phyloP scores from a whole-genome alignment of 1,284 basidiomycete genomes.

The Austroboletus novae-zelandiae region DNA sequence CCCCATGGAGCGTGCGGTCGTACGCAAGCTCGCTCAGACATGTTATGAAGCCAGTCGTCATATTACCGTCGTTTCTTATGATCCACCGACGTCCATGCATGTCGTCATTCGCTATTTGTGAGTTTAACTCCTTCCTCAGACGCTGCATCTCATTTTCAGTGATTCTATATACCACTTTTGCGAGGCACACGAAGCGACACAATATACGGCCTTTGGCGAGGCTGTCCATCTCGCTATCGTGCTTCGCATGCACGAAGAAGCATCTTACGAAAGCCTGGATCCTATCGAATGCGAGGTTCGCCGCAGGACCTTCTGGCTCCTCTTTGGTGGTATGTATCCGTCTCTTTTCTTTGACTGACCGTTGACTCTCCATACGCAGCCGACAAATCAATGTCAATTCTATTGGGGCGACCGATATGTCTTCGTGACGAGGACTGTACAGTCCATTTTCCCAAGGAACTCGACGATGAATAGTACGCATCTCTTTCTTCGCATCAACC shows the following conservation, averaged over 20 bases:
- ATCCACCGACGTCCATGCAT: slow-evolving; percentile 78
- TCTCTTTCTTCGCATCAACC: slow-evolving; percentile 24
- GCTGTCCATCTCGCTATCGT: slow-evolving; percentile 79
- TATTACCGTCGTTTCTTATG: slow-evolving; percentile 75
- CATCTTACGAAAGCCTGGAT: slow-evolving; percentile 74
- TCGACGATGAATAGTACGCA: slow-evolving; percentile 83
- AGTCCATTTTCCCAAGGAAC: slow-evolving; percentile 79
- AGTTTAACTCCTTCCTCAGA: slow-evolving; percentile 27
- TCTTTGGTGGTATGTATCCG: slow-evolving; percentile 67
- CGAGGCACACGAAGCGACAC: slow-evolving; percentile 83
- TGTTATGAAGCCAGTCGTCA: slow-evolving; percentile 80
- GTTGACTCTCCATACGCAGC: slow-evolving; percentile 40
- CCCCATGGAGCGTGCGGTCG: slow-evolving; percentile 75
- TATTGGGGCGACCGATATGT: slow-evolving; percentile 76
- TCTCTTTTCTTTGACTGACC: slow-evolving; percentile 3
- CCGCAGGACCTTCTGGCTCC: slow-evolving; percentile 80
- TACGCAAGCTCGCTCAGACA: slow-evolving; percentile 73
- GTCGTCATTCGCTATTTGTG: slow-evolving; percentile 83
- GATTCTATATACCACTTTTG: slow-evolving; percentile 84
- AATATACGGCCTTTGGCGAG: slow-evolving; percentile 81
- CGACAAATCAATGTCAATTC: slow-evolving; percentile 85
- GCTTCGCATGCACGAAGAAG: slow-evolving; percentile 80
- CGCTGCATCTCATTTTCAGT: slow-evolving; percentile 36
- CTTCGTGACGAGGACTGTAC: slow-evolving; percentile 86
- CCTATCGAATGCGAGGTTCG: slow-evolving; percentile 84